Base-by-base conservation (phyloP, 495 filamentous ascomycete genomes). In the Podospora pseudoanserina region DNA sequence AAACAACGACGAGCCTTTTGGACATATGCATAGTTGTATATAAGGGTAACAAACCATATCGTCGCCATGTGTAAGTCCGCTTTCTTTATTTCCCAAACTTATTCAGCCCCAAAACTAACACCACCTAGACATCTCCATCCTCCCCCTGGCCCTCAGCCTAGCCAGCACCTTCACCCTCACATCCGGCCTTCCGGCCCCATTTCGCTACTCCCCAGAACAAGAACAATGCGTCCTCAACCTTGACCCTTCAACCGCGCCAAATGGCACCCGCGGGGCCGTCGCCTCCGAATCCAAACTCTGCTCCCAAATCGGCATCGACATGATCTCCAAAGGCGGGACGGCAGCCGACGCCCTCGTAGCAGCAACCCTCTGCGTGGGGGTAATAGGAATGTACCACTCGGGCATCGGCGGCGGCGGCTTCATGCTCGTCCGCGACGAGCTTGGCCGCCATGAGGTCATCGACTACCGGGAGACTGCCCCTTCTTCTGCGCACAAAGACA, bases 331-430 rank as follows among this genome's bases (percentile, higher is more conserved):
- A 64, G 90, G 91, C 49, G 81, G 90, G 28, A 91, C 92, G 77
- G 90, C 91, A 59, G 90, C 90, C 20, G 91, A 93, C 79, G 90
- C 90, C 64, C 79, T 90, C 72, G 83, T 93, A 28, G 88, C 89
- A 6, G 91, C 90, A 0, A 86, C 87, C 56, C 82, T 93, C 58
- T 94, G 91, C 59, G 86, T 93, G 26, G 91, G 91, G 3, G 90
- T 92, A 5, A 84, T 90, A 65, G 90, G 90, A 85, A 94, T 95
- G 91, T 92, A 94, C 69, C 92, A 96, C 77, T 92, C 89, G 32
- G 92, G 92, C 5, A 88, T 96, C 49, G 92, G 92, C 3, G 93
- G 93, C 4, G 93, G 93, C n/a, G 93, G 93, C 0, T 97, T 97
- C 78, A 88, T 90, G 83, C 83, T 97, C 2, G 85, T 94, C 27